Evolutionary conservation across 108 stramenopile species (phyloP).

Genomic region (Fistulifera pelliculosa): DNA sequence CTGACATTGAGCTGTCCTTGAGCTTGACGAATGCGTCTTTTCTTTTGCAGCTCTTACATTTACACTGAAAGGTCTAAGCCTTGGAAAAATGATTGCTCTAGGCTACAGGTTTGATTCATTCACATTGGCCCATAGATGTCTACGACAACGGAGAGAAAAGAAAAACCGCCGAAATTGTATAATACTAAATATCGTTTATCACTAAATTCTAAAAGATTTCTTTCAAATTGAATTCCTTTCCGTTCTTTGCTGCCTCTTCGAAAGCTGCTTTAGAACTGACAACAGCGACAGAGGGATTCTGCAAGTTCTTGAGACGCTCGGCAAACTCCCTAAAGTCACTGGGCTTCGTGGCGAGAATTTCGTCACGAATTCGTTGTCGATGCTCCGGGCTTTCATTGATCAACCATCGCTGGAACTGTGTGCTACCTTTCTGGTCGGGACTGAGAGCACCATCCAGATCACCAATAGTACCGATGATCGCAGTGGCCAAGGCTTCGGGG

Average conservation of each 20-base stretch:
- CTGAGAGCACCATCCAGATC: constrained; percentile 90
- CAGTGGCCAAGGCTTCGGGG: constrained; percentile 71
- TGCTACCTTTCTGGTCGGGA: constrained; percentile 81
- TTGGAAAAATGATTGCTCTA: no score
- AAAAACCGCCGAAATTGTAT: no score
- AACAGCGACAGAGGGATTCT: constrained; percentile 75
- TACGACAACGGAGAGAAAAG: no score
- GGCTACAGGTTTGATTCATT: no score
- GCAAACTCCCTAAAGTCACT: constrained; percentile 87
- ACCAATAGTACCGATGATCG: constrained; percentile 88
- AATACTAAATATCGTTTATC: no score
- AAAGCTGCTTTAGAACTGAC: constrained; percentile 85
- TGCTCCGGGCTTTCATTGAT: constrained; percentile 70
- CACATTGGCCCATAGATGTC: no score
- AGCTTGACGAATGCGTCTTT: no score
- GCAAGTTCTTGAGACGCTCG: constrained; percentile 67
- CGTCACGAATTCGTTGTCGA: constrained; percentile 80
- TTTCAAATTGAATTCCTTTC: constrained; percentile 55
- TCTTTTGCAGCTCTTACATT: no score
- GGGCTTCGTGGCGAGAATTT: constrained; percentile 81
- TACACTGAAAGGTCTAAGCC: no score
- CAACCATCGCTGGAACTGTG: constrained; percentile 74
- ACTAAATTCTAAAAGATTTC: constrained; percentile 25
- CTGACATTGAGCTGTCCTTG: no score
- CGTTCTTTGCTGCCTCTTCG: constrained; percentile 71